Evolutionary conservation across 2,329 filamentous ascomycete species (phyloP).

Genomic region (Penicillium sp.): DNA sequence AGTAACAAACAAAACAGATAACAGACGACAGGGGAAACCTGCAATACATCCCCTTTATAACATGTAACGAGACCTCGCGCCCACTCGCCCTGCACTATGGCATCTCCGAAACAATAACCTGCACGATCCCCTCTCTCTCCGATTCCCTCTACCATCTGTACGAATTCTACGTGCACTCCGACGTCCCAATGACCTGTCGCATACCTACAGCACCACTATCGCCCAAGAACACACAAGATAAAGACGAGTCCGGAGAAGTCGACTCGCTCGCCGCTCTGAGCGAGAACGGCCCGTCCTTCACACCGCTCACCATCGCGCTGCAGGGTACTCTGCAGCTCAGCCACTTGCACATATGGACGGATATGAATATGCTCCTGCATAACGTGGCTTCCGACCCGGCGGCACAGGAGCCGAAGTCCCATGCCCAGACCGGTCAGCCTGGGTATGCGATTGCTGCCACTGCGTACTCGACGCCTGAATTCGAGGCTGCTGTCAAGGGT

Average conservation of each 20-base stretch:
- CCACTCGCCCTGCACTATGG: constrained; percentile 85
- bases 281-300: constrained; percentile 41
- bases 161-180: constrained; percentile 94
- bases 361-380: constrained; percentile 84
- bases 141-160: constrained; percentile 53
- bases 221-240: constrained; percentile 22
- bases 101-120: constrained; percentile 57
- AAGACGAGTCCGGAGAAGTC: constrained; percentile 46
- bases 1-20: constrained; percentile 46
- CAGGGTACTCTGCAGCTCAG: constrained; percentile 82
- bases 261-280: constrained; percentile 38
- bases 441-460: constrained; percentile 82
- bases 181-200: constrained; percentile 87
- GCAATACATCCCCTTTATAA: constrained; percentile 85
- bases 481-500: constrained; percentile 46
- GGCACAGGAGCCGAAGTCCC: constrained; percentile 24
- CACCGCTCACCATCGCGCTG: constrained; percentile 81
- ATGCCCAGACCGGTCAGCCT: constrained; percentile 35
- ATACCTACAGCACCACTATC: constrained; percentile 69
- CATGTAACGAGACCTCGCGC: constrained; percentile 78
- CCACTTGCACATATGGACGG: constrained; percentile 84
- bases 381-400: constrained; percentile 32
- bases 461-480: constrained; percentile 75
- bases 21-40: constrained; percentile 74
- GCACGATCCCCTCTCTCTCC: constrained; percentile 49